Base-by-base conservation (phyloP, 352 stramenopile genomes). In the Phytophthora agathidicida region DNA sequence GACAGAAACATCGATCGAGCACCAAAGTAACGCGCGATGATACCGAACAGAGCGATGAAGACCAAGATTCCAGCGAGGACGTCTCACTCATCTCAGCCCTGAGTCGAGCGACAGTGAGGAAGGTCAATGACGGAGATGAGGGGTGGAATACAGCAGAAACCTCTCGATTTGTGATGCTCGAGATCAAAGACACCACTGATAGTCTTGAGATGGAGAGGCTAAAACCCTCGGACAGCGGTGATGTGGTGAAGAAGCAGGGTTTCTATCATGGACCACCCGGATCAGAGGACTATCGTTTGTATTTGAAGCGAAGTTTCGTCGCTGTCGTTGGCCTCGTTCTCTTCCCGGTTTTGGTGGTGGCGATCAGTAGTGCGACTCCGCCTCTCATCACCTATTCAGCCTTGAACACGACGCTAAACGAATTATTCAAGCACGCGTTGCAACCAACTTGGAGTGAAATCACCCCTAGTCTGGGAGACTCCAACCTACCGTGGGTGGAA, bases 361-460 rank as follows among this genome's bases (percentile, higher is more conserved):
- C 43, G 2, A 26, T 73, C 1, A 42, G 39, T 13, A 30, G 53
- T 31, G 17, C 23, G 5, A 61, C 35, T 28, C 51, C 30, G 1
- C 31, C 38, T 14, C 44, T 67, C 1, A 44, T 81, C n/a, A 57
- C 65, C 6, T 50, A 55, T 2, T 54, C 72, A 11, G 72, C 48
- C 4, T 35, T 78, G 11, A 78, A 81, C 37, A 62, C 68, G 36
- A 65, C 55, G 14, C 28, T 74, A 10, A 78, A 70, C 37, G 68
- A 74, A 26, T 23, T 71, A 9, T 71, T 77, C 36, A 23, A 39
- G 1, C 49, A 49, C 14, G 33, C 47, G 1, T 9, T 58, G 5
- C 30, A 39, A 3, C 36, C 36, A 17, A 16, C n/a, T 36, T 7
- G 47, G 23, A 7, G 35, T 17, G 6, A 32, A 39, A 14, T 41